Percentiles rank a stretch among this genome's conserved stretches.
These are phyloP conservation scores for Gentiana dahurica DNA, from an alignment of 257 asterid species.

Conservation along the genomic window DNA sequence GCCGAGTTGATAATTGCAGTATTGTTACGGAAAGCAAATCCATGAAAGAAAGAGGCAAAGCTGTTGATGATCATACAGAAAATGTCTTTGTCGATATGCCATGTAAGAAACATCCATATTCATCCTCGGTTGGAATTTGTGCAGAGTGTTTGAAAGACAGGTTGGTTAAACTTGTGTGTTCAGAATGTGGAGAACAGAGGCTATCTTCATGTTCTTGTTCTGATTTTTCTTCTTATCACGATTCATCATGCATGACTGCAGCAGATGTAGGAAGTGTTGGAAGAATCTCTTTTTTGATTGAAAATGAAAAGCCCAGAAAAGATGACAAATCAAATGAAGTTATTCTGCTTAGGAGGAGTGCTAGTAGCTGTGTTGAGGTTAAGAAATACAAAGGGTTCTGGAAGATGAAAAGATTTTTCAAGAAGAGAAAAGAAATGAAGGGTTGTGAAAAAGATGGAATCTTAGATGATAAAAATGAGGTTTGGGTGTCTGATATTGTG, in stretches of 20 bases:
- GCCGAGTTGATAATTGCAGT: background rate
- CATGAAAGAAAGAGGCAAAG: conserved; percentile 72
- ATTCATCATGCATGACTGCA: conserved; percentile 35
- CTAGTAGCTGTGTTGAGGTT: conserved; percentile 74
- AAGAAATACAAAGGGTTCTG: conserved; percentile 67
- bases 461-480: conserved; percentile 41
- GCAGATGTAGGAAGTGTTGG: conserved; percentile 77
- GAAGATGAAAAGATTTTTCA: conserved; percentile 62
- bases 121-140: conserved; percentile 63
- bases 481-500: conserved; percentile 45
- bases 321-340: conserved; percentile 42
- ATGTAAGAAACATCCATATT: conserved; percentile 67
- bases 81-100: conserved; percentile 34
- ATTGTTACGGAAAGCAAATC: conserved; percentile 1
- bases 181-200: conserved; percentile 92
- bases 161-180: conserved; percentile 61
- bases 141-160: conserved; percentile 66
- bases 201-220: conserved; percentile 84
- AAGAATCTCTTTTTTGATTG: conserved; percentile 62
- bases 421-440: conserved; percentile 35
- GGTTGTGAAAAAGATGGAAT: conserved; percentile 24
- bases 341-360: conserved; percentile 52
- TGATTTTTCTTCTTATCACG: conserved; percentile 52
- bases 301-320: conserved; percentile 47
- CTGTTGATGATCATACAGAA: conserved; percentile 19